These are phyloP conservation scores for Hypoxylon sp. DNA, from an alignment of 2,329 filamentous ascomycete genomes.

Conservation along the genomic window DNA sequence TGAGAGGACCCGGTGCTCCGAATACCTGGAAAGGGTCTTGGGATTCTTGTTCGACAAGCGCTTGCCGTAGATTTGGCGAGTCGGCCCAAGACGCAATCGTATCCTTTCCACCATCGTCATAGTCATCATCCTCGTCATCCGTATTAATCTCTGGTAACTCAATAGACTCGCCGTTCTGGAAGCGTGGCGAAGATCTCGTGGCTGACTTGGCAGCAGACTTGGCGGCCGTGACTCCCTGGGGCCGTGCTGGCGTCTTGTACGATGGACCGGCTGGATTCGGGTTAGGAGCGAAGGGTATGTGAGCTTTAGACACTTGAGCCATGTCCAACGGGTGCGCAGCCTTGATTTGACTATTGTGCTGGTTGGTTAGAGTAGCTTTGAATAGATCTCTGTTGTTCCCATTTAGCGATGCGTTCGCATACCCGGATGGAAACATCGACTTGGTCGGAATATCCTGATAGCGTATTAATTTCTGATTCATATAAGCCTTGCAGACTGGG, in stretches of 20 bases:
- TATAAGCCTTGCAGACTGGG: constrained; percentile 36
- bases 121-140: constrained; percentile 89
- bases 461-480: constrained; percentile 52
- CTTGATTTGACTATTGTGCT: constrained; percentile 75
- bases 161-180: constrained; percentile 90
- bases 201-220: constrained; percentile 73
- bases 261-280: constrained; percentile 65
- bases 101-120: constrained; percentile 66
- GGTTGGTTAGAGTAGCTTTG: constrained; percentile 74
- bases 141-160: constrained; percentile 95
- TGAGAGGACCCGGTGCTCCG: constrained; percentile 86
- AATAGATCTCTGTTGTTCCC: constrained; percentile 67
- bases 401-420: constrained; percentile 68
- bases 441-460: constrained; percentile 71
- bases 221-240: constrained; percentile 57
- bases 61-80: constrained; percentile 81
- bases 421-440: constrained; percentile 70
- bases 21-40: constrained; percentile 89
- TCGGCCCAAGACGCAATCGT: constrained; percentile 89
- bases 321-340: constrained; percentile 80
- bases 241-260: constrained; percentile 79
- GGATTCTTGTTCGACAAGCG: constrained; percentile 84
- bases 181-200: constrained; percentile 80
- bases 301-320: constrained; percentile 87
- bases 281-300: constrained; percentile 87